A percentile compares a stretch with the other conserved stretches of the same genome.
Evolutionary conservation across 2,329 filamentous ascomycete genomes (phyloP).

Genomic region (Grosmannia clavigera): DNA sequence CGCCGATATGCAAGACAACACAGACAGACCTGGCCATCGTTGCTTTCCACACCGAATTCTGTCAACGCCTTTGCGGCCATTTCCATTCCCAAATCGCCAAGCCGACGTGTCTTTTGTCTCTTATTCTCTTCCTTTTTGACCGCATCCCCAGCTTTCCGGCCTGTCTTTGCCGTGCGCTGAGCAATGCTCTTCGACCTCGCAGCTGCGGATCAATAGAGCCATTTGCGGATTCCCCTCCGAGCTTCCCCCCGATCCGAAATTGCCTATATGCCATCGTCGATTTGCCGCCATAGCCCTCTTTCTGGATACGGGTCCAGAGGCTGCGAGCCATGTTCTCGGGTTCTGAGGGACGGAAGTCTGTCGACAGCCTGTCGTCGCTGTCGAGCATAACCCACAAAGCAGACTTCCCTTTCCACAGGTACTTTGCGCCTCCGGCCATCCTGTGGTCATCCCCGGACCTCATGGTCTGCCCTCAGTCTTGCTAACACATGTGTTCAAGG

Average conservation of each 20-base stretch:
- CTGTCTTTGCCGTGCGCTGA: background rate
- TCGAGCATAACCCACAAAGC: constrained; percentile 28
- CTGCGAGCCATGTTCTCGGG: constrained; percentile 43
- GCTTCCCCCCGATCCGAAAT: background rate
- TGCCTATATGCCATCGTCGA: constrained; percentile 7
- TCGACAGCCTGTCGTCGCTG: constrained; percentile 49
- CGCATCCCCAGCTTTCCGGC: background rate
- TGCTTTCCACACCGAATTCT: background rate
- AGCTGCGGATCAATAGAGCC: background rate
- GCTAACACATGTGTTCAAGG: background rate
- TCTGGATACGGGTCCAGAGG: constrained; percentile 4
- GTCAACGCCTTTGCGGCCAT: background rate
- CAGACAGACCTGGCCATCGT: background rate
- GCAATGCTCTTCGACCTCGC: background rate
- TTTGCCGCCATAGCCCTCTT: background rate
- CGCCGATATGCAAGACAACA: background rate
- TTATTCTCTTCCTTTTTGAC: background rate
- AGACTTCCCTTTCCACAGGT: constrained; percentile 51
- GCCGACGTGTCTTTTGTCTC: background rate
- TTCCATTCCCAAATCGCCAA: background rate
- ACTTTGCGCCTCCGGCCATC: background rate
- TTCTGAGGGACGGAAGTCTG: constrained; percentile 47
- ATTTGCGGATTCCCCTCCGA: background rate
- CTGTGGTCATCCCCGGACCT: background rate
- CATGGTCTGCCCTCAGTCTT: too few relatives aligned